phyloP scores from a whole-genome alignment of 2,329 filamentous ascomycete species.

The Colletotrichum aenigma region DNA sequence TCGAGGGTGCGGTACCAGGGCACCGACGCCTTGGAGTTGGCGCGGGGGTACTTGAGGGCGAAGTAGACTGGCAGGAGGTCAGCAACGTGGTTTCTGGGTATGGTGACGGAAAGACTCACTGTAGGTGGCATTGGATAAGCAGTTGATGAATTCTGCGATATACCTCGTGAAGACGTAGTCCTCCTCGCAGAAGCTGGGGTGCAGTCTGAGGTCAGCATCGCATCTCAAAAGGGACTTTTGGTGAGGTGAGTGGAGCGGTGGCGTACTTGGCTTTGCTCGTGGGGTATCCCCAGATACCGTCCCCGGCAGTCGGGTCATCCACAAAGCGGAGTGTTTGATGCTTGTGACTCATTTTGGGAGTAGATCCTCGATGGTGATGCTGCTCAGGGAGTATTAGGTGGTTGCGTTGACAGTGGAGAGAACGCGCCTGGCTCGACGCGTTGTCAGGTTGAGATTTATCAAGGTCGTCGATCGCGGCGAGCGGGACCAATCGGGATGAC shows the following conservation, averaged over 20 bases:
- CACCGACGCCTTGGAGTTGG: constrained; percentile 31
- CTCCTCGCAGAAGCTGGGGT: constrained; percentile 20
- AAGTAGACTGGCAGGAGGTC: constrained; percentile 35
- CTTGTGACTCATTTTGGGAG: constrained; percentile 13
- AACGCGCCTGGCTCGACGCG: background rate
- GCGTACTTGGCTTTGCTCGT: constrained; percentile 43
- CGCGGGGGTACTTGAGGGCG: constrained; percentile 39
- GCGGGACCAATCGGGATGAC: background rate
- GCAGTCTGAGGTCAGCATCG: background rate
- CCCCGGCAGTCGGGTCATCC: constrained; percentile 35
- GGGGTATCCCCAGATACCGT: constrained; percentile 41
- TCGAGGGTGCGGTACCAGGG: constrained; percentile 38
- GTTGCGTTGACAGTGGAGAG: background rate
- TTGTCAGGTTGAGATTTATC: background rate
- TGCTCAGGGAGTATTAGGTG: background rate
- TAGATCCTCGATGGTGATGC: background rate
- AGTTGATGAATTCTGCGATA: constrained; percentile 49
- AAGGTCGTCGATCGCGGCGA: background rate
- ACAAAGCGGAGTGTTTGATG: constrained; percentile 42
- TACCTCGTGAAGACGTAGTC: constrained; percentile 45
- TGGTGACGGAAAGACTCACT: background rate
- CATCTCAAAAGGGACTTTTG: background rate
- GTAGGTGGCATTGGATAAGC: constrained; percentile 43
- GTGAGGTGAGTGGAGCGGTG: background rate
- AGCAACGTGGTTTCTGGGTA: background rate